Evolutionary conservation across 2,329 filamentous ascomycete genomes (phyloP), one percentile per base, ranked within the genome.

Genomic region (Colletotrichum trifolii): DNA sequence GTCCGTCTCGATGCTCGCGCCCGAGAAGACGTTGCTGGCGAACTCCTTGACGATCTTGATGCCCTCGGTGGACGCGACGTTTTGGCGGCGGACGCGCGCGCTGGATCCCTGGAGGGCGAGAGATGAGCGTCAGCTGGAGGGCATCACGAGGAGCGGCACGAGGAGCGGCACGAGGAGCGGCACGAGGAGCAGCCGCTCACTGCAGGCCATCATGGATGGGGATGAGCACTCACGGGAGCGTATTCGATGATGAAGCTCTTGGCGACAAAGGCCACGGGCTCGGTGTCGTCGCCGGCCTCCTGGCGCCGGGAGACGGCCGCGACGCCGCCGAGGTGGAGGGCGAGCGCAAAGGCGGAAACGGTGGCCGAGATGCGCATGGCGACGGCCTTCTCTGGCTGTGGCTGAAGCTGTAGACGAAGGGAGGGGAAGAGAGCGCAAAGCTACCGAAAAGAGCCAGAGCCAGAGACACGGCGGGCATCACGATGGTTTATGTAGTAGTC

Each of bases 1-100:
- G 34, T 72, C 72, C 5, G 72, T 71, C 66, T 74, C 69, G 34
- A 75, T 69, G 59, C 68, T 74, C 38, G 72, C 73, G 40, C 73
- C 73, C 8, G 70, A 70, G 62, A 75, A 75, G 42, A 75, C 64
- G 12, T 66, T 60, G 35, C 68, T 73, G 34, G 72, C 54, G 61
- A 73, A 75, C 46, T 68, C 69, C 54, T 71, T 73, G 12, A 72
- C 70, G 52, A 73, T 67, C 42, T 60, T 69, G 55, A 68, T 68
- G 25, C 56, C 66, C 39, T 66, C 59, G 25, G 60, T 60, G 11
- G 69, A 67, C 8, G 66, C 66, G 48, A 71, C 64, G n/a, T 69
- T 64, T 59, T 69, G 68, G 36, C 66, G 68, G 46, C 68, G 63
- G 15, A 60, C 33, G 34, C 63, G 69, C 48, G 66, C 47, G 12